Evolutionary conservation across 306 rosid genomes (phyloP), one percentile per base, ranked within the genome.

Genomic region (Malus sylvestris): DNA sequence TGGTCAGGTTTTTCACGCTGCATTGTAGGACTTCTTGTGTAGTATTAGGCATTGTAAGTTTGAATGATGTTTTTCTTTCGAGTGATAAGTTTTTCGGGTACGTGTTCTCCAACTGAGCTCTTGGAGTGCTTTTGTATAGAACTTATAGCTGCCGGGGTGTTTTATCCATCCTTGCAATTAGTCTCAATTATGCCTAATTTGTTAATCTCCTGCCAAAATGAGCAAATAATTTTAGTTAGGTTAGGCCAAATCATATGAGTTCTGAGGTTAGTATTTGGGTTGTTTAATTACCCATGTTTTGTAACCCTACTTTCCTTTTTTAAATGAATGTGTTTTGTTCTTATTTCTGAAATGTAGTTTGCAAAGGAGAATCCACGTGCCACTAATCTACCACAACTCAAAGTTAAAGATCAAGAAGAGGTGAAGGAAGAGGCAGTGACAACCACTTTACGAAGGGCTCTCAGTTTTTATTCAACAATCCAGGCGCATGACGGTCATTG

Each of bases 401-500:
- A 79, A 78, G 78, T 83, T 27, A 75, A 74, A 79, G 83, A 78
- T 38, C 68, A 76, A 44, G 83, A 83, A 75, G 80, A 55, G 60
- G 80, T 79, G 80, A 70, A 45, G 19, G 80, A 74, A 63, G 83
- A 83, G 35, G 75, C 61, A 10, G 83, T 79, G 58, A n/a, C 65
- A 66, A 68, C 42, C 27, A 74, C 86, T 18, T 44, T 83, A 79
- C 62, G 71, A 35, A 74, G 83, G 66, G 77, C 80, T 27, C 32
- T 83, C 35, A 75, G 52, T 65, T 83, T 83, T 75, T 75, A 83
- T 70, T 83, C 86, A 13, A 83, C 83, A 57, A 83, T 83, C 58
- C 83, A 83, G 77, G 86, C 78, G 16, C 60, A 83, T 33, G 86
- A 79, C 46, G 83, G 86, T 29, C 86, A 70, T 32, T 83, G 86